These are phyloP conservation scores for Wallemia mellicola DNA, from an alignment of 1,284 basidiomycete genomes.

Conservation along the genomic window DNA sequence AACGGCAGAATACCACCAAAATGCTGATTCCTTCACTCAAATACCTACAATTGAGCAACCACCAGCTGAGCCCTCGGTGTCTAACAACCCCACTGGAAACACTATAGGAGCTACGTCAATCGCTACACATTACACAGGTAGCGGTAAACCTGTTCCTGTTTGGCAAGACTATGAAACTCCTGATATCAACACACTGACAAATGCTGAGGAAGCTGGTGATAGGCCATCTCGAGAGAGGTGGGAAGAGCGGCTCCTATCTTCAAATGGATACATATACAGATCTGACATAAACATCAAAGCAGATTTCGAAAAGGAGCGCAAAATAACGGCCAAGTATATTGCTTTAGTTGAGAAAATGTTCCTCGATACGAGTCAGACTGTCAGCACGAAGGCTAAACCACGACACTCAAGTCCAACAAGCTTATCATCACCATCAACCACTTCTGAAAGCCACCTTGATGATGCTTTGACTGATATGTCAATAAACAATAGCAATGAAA, in stretches of 20 bases:
- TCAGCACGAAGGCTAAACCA: slow-evolving; percentile 1
- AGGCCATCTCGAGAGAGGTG: slow-evolving; percentile 31
- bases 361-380: slow-evolving; percentile 22
- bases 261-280: slow-evolving; percentile 45
- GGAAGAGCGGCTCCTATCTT: slow-evolving; percentile 44
- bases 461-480: slow-evolving; percentile 16
- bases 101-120: background rate
- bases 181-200: background rate
- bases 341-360: slow-evolving; percentile 39
- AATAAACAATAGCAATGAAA: slow-evolving; percentile 11
- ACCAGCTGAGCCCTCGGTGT: background rate
- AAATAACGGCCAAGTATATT: slow-evolving; percentile 28
- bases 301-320: slow-evolving; percentile 27
- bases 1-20: background rate
- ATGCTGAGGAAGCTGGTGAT: slow-evolving; percentile 18
- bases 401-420: background rate
- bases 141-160: background rate
- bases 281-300: slow-evolving; percentile 26
- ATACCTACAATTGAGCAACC: background rate
- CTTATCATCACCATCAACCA: background rate
- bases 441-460: slow-evolving; percentile 7
- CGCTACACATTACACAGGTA: background rate
- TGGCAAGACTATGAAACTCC: background rate
- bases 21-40: background rate
- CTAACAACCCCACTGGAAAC: background rate